These are phyloP conservation scores for Solanum etuberosum DNA, from an alignment of 257 asterid genomes.

Conservation along the genomic window DNA sequence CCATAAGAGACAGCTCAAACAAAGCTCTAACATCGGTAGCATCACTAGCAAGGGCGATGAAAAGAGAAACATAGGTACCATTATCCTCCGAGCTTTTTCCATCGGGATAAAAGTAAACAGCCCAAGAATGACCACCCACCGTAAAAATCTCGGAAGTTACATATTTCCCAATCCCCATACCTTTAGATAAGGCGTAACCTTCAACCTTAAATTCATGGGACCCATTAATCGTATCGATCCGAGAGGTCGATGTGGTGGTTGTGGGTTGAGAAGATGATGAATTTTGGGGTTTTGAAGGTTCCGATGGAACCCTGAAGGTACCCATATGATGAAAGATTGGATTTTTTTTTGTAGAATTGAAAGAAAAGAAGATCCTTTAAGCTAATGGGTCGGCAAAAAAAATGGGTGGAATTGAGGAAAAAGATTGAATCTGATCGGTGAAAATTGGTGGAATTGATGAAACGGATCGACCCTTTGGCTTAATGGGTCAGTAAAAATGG, in stretches of 20 bases:
- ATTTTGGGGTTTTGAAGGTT: constrained; percentile 3
- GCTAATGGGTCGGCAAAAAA: background rate
- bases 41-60: constrained; percentile 12
- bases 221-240: background rate
- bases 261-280: background rate
- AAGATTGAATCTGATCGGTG: background rate
- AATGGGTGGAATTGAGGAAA: background rate
- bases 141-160: background rate
- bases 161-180: constrained; percentile 8
- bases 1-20: constrained; percentile 12
- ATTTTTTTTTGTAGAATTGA: background rate
- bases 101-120: constrained; percentile 13
- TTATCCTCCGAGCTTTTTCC: constrained; percentile 11
- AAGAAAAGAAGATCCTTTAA: background rate
- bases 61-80: constrained; percentile 8
- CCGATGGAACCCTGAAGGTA: constrained; percentile 4
- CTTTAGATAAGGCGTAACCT: background rate
- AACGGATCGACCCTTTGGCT: background rate
- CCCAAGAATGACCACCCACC: constrained; percentile 12
- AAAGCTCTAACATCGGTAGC: constrained; percentile 13
- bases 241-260: constrained; percentile 7
- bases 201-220: constrained; percentile 4
- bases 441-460: background rate
- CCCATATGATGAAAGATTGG: background rate
- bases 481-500: background rate